Base-by-base conservation (phyloP, 768 basidiomycete species). In the Amanita fuliginea region DNA sequence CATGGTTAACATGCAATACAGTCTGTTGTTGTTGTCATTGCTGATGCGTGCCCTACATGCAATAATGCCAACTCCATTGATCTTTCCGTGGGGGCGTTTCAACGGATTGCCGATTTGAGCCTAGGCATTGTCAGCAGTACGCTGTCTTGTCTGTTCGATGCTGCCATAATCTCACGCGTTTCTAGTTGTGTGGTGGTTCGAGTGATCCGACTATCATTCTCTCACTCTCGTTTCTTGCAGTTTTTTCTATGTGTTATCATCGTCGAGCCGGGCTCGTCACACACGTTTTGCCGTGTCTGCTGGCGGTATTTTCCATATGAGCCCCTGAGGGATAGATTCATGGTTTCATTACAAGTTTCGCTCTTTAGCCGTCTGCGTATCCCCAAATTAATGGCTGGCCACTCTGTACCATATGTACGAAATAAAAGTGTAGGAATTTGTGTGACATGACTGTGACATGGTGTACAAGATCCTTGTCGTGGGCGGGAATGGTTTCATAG, bases 401-500 rank as follows among this genome's bases (percentile, higher is more conserved):
- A 18, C n/a, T 14, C 26, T 22, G 28, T 46, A 11, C 16, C 5
- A 6, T 47, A 47, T 39, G 34, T 36, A 39, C 6, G 46, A 21
- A 19, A 32, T 21, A 37, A 22, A 19, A 18, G 7, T 39, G 26
- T 26, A 26, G 6, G 26, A 6, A 3, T 3, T 18, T 26, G 28
- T 46, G 36, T 42, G 46, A 21, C 40, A 41, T 26, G 33, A 53
- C 28, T 36, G 39, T 37, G 41, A 47, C 44, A 52, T 71, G 19
- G 49, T 71, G 46, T 76, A 71, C 47, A 84, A 73, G 59, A 75
- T 97, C 33, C 79, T 97, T n/a, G 91, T 99, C 36, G 78, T 98
- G 1, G 96, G 96, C n/a, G 96, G 96, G 40, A 96, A 96, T 69
- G 96, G 96, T 4, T 98, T 96, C 70, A 81, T 99, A 59, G 95